Conservation (phyloP, 306 rosid genomes). For the Ormosia semicastrata region DNA sequence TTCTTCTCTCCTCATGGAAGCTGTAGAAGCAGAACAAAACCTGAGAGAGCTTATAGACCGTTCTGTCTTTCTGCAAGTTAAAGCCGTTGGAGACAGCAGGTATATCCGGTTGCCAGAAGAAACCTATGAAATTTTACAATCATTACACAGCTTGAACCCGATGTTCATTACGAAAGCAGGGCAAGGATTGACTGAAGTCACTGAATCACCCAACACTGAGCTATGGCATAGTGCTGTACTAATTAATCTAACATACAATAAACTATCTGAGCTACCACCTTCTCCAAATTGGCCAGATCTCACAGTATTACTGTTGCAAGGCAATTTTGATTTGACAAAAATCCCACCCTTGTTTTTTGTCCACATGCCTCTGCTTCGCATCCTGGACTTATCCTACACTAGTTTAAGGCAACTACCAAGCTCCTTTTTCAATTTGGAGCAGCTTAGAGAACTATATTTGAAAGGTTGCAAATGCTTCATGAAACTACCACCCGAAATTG, state of each 20-base stretch:
- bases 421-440: neutral
- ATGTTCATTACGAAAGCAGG: neutral
- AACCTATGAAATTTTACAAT: neutral
- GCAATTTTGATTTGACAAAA: slow-evolving; percentile 5
- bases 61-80: neutral
- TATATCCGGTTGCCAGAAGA: neutral
- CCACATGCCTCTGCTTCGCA: slow-evolving; percentile 15
- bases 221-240: neutral
- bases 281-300: neutral
- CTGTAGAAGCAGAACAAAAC: neutral
- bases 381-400: slow-evolving; percentile 26
- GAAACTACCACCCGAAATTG: neutral
- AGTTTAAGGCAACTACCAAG: neutral
- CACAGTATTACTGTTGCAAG: neutral
- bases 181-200: neutral
- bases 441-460: neutral
- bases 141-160: neutral
- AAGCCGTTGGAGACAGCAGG: neutral
- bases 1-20: neutral
- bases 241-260: neutral
- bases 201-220: neutral
- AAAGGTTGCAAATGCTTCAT: slow-evolving; percentile 15
- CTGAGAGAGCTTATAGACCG: neutral
- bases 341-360: slow-evolving; percentile 3
- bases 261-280: slow-evolving; percentile 15